Evolutionary conservation across 768 basidiomycete species (phyloP).

Genomic region (Xanthoconium purpureum): DNA sequence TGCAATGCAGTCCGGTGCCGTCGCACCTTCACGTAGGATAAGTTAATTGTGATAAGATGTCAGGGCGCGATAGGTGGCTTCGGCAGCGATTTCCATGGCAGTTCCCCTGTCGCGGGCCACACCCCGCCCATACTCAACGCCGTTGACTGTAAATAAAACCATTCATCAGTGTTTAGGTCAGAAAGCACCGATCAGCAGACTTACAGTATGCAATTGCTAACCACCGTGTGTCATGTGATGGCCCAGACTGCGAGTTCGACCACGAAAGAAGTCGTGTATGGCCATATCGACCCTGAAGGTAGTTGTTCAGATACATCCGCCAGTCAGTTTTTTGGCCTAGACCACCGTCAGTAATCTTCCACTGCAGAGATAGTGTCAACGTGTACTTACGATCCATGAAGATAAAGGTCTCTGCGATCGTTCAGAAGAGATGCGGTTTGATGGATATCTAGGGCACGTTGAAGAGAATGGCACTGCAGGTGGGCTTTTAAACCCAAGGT

Average conservation of each 20-base stretch:
- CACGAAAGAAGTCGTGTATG: slow-evolving; percentile 28
- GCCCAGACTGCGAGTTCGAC: slow-evolving; percentile 18
- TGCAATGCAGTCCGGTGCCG: not conserved
- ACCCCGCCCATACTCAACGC: slow-evolving; percentile 26
- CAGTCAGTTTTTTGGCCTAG: slow-evolving; percentile 25
- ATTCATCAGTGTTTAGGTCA: not conserved
- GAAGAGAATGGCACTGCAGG: not conserved
- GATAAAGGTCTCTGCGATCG: not conserved
- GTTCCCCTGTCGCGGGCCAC: slow-evolving; percentile 25
- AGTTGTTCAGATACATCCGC: slow-evolving; percentile 31
- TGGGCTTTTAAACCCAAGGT: slow-evolving; percentile 22
- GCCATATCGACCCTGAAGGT: slow-evolving; percentile 31
- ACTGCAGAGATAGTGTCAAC: not conserved
- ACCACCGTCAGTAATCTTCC: slow-evolving; percentile 2
- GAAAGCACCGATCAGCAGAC: not conserved
- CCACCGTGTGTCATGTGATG: slow-evolving; percentile 27
- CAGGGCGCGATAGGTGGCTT: slow-evolving; percentile 24
- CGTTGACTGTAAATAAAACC: slow-evolving; percentile 18
- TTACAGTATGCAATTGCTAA: slow-evolving; percentile 25
- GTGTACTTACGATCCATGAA: slow-evolving; percentile 20
- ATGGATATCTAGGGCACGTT: slow-evolving; percentile 9
- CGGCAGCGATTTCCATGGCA: slow-evolving; percentile 32
- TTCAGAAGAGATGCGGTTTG: not conserved
- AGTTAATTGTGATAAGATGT: slow-evolving; percentile 19
- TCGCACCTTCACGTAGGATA: slow-evolving; percentile 4